Base-by-base conservation (phyloP, 495 filamentous ascomycete species). In the Pseudomonodictys pantanalensis region DNA sequence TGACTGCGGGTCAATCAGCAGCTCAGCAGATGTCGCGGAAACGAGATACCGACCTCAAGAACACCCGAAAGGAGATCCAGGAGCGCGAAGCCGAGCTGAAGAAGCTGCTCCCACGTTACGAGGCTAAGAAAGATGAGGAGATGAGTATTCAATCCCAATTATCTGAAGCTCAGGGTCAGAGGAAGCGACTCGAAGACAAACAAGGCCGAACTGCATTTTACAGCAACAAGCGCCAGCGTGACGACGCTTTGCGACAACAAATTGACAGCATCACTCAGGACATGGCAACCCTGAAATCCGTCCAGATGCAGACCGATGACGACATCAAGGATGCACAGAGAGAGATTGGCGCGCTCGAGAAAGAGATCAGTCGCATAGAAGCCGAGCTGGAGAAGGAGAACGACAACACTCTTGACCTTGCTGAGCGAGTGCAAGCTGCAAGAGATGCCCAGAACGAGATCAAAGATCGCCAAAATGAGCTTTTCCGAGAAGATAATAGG, bases 131-230 rank as follows among this genome's bases (percentile, higher is more conserved):
- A 66, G 78, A 82, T 30, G 79, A 93, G 51, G 93, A 97, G 68
- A 77, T 78, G 11, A 75, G 76, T 4, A 76, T 91, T 28, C 87
- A 83, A 64, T 71, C 84, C 28, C 81, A 88, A 43, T 79, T 97
- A 3, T 85, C 86, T 18, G 79, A 86, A 33, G 89, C 89, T 4
- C 88, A 93, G 69, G 85, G 84, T 7, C 81, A 79, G 1, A 78
- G 90, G 38, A 86, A 88, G 64, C 85, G 92, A 24, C 78, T 99
- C 15, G 91, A 96, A 65, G 90, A 88, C 46, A 99, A 99, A 72
- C 95, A 97, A 73, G 89, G 90, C 35, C 85, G 92, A n/a, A 90
- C 87, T 68, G 84, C 86, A 28, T 87, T 89, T 53, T 97, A 95
- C 75, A 87, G 82, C 68, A 92, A 81, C 67, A 96, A 95, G 73